These are phyloP conservation scores for Metarhizium anisopliae DNA, from an alignment of 2,329 filamentous ascomycete species.

Conservation along the genomic window DNA sequence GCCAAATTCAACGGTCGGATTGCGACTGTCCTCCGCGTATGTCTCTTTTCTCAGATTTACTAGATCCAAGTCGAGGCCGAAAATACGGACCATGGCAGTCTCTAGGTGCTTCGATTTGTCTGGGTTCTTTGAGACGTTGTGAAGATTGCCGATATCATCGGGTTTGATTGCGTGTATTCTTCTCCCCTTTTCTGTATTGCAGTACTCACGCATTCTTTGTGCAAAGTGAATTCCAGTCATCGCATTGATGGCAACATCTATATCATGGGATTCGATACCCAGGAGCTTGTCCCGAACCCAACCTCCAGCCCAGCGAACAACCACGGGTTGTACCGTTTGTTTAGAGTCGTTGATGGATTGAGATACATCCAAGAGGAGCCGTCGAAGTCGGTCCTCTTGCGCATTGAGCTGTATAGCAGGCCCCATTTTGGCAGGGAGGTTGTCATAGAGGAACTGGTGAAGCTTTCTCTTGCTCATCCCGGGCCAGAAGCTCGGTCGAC, in stretches of 20 bases:
- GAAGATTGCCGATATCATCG: conserved; percentile 3
- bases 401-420: conserved; percentile 49
- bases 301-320: conserved; percentile 72
- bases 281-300: conserved; percentile 84
- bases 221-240: conserved; percentile 77
- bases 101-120: conserved; percentile 11
- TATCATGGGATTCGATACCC: conserved; percentile 64
- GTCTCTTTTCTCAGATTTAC: conserved; percentile 91
- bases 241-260: conserved; percentile 76
- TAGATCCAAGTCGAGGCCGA: conserved; percentile 47
- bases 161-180: conserved; percentile 3
- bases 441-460: conserved; percentile 14
- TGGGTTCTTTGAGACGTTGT: conserved; percentile 9
- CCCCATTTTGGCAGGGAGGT: conserved; percentile 6
- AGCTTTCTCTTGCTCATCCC: conserved; percentile 6
- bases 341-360: conserved; percentile 43
- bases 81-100: conserved; percentile 9
- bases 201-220: conserved; percentile 58
- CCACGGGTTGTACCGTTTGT: conserved; percentile 42
- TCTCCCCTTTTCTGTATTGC: conserved; percentile 28
- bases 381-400: conserved; percentile 62
- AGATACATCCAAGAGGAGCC: conserved; percentile 77
- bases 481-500: not conserved
- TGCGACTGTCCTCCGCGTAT: conserved; percentile 59
- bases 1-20: conserved; percentile 58